A percentile compares a stretch with the other conserved stretches of the same genome.
phyloP scores from a whole-genome alignment of 106 monocot genomes.

The Dendrobium chrysotoxum region DNA sequence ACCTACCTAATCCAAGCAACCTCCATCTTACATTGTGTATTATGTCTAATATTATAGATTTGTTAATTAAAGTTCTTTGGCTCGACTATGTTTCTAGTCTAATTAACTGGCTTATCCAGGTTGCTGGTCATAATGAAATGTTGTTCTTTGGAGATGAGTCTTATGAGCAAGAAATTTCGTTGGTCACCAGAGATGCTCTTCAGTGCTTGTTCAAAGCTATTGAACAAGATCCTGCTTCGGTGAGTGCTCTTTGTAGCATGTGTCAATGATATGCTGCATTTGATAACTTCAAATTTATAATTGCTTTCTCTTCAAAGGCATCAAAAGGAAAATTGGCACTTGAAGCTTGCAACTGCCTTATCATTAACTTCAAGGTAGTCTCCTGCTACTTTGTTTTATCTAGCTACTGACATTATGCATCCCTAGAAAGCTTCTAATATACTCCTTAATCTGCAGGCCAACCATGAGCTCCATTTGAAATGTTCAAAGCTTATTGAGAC shows the following conservation, averaged over 20 bases:
- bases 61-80: too few species aligned
- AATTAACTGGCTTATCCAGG: slow-evolving; percentile 4
- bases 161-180: slow-evolving; percentile 15
- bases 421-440: neutral
- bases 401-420: neutral
- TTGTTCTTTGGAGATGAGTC: slow-evolving; percentile 26
- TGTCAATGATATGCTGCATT: neutral
- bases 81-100: neutral
- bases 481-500: slow-evolving; percentile 22
- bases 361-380: slow-evolving; percentile 18
- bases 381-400: neutral
- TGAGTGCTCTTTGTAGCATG: slow-evolving; percentile 5
- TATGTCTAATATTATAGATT: neutral
- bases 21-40: neutral
- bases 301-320: slow-evolving; percentile 2
- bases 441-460: slow-evolving; percentile 12
- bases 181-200: slow-evolving; percentile 9
- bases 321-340: slow-evolving; percentile 27
- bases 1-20: neutral
- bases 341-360: slow-evolving; percentile 28
- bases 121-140: slow-evolving; percentile 18
- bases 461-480: slow-evolving; percentile 9
- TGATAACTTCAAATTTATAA: neutral
- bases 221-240: slow-evolving; percentile 16
- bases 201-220: slow-evolving; percentile 14